These are phyloP conservation scores for Boletus sp. DNA, from an alignment of 768 basidiomycete genomes.

Conservation along the genomic window DNA sequence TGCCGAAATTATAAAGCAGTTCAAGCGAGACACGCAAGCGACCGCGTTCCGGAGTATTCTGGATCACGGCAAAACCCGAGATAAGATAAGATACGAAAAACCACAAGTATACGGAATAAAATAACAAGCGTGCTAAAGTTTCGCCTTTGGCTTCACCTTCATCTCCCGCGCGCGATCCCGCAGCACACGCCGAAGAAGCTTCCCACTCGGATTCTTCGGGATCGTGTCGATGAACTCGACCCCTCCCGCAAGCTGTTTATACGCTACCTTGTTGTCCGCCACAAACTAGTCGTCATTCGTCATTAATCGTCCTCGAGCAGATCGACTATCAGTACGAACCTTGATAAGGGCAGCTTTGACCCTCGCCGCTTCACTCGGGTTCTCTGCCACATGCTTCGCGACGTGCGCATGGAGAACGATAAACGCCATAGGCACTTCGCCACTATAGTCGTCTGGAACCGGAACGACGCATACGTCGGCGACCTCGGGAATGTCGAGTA, in stretches of 20 bases:
- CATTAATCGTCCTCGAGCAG: background rate
- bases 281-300: constrained; percentile 40
- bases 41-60: background rate
- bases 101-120: background rate
- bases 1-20: background rate
- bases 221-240: constrained; percentile 54
- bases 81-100: constrained; percentile 22
- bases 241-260: constrained; percentile 59
- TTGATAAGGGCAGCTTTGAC: constrained; percentile 48
- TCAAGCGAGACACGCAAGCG: constrained; percentile 16
- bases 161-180: constrained; percentile 46
- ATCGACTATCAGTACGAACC: constrained; percentile 29
- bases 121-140: constrained; percentile 11
- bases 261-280: constrained; percentile 49
- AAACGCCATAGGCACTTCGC: constrained; percentile 70
- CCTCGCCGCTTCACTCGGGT: constrained; percentile 27
- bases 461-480: constrained; percentile 63
- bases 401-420: constrained; percentile 50
- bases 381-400: constrained; percentile 30
- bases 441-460: constrained; percentile 64
- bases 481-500: constrained; percentile 59
- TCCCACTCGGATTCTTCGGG: constrained; percentile 64
- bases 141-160: constrained; percentile 19
- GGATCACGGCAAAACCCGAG: background rate
- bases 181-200: constrained; percentile 48